phyloP scores from a whole-genome alignment of 345 rosid genomes.

The Garcia nutans region DNA sequence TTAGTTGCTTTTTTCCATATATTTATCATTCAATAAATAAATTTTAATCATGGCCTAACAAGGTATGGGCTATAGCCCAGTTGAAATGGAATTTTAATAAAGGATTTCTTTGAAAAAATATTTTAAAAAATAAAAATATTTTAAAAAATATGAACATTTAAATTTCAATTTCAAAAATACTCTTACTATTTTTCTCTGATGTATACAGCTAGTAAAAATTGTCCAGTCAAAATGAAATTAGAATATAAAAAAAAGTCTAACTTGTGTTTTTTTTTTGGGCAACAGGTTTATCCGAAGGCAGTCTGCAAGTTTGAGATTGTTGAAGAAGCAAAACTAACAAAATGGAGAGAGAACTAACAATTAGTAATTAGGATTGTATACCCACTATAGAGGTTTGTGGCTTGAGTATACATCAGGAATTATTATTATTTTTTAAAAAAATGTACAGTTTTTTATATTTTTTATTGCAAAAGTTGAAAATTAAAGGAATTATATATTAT shows the following conservation, averaged over 20 bases:
- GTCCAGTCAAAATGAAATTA: no score
- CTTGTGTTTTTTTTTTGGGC: neutral
- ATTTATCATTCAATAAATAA: no score
- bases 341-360: neutral
- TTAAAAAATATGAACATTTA: no score
- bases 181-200: no score
- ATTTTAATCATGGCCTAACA: neutral
- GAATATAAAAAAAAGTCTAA: no score
- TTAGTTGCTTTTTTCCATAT: no score
- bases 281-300: slow-evolving; percentile 4
- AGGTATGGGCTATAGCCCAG: neutral
- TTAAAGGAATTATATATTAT: neutral
- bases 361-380: no score
- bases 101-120: no score
- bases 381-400: neutral
- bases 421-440: neutral
- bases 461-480: neutral
- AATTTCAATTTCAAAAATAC: no score
- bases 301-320: slow-evolving; percentile 1
- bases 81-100: neutral
- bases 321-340: slow-evolving; percentile 10
- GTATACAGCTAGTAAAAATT: no score
- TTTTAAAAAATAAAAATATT: no score
- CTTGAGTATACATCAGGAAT: neutral
- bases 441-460: slow-evolving; percentile 9